Conservation (phyloP, 1,284 basidiomycete species). For the Ganoderma sinense region DNA sequence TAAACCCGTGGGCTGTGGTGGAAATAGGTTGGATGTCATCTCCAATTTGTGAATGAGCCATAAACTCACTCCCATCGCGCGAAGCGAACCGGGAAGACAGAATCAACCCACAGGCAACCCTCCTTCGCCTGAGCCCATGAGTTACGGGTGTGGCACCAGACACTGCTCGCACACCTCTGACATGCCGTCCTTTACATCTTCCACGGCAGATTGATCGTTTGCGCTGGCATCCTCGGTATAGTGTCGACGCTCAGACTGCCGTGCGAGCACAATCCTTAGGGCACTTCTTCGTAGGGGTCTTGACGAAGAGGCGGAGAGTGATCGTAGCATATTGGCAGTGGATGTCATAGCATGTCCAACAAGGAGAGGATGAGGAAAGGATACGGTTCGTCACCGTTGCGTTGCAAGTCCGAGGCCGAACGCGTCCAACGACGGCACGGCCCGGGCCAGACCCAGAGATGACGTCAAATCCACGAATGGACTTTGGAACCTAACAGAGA, state of each 20-base stretch:
- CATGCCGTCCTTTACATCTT: neutral
- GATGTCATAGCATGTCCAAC: conserved; percentile 12
- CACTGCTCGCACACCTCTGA: conserved; percentile 14
- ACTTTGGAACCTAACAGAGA: conserved; percentile 37
- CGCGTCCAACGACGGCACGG: conserved; percentile 13
- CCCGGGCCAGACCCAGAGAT: conserved; percentile 9
- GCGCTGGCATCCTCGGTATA: conserved; percentile 13
- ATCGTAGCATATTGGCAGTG: conserved; percentile 14
- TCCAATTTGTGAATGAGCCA: neutral
- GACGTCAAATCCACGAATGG: conserved; percentile 29
- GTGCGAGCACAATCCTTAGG: neutral
- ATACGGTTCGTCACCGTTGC: neutral
- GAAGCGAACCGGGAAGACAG: conserved; percentile 62
- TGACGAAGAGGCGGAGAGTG: conserved; percentile 13
- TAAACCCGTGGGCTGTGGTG: conserved; percentile 64
- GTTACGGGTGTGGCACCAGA: neutral
- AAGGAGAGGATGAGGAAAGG: neutral
- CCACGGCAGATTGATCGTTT: too few species aligned
- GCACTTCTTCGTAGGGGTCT: conserved; percentile 1
- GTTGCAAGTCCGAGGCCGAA: too few species aligned
- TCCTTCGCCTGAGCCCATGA: conserved; percentile 37
- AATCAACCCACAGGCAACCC: conserved; percentile 61
- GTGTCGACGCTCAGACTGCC: conserved; percentile 14
- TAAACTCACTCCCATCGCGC: conserved; percentile 59
- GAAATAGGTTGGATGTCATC: neutral